Evolutionary conservation across 2,329 filamentous ascomycete species (phyloP).

Genomic region (Curvularia hawaiiensis): DNA sequence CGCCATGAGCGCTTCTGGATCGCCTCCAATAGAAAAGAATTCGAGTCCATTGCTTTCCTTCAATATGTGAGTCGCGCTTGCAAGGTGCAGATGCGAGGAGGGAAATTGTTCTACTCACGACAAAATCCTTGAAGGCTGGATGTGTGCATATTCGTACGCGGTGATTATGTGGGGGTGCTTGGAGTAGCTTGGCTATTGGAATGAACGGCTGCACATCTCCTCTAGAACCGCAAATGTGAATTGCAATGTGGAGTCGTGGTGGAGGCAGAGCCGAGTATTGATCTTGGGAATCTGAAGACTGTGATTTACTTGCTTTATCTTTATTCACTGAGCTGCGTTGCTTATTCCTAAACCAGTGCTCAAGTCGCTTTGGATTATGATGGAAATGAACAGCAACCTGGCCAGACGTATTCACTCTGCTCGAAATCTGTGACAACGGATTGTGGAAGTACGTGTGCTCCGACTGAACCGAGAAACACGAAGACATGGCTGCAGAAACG

Average conservation of each 20-base stretch:
- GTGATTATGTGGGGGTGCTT: conserved; percentile 27
- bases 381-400: conserved; percentile 28
- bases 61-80: not conserved
- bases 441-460: conserved; percentile 1
- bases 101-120: conserved; percentile 9
- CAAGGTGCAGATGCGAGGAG: too few species aligned
- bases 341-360: conserved; percentile 24
- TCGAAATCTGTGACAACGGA: not conserved
- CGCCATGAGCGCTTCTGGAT: conserved; percentile 53
- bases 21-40: conserved; percentile 45
- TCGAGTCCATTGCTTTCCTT: conserved; percentile 41
- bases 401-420: conserved; percentile 22
- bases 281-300: not conserved
- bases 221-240: conserved; percentile 59
- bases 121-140: conserved; percentile 27
- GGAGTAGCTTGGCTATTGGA: conserved; percentile 59
- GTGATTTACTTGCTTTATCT: not conserved
- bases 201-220: conserved; percentile 66
- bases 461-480: not conserved
- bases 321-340: conserved; percentile 9
- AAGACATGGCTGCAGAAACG: not conserved
- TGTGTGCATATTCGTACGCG: conserved; percentile 40
- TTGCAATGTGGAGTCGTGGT: conserved; percentile 56
- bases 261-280: conserved; percentile 7
- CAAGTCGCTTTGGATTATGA: conserved; percentile 20